phyloP scores from a whole-genome alignment of 2,329 filamentous ascomycete species.

The Venturia effusa region DNA sequence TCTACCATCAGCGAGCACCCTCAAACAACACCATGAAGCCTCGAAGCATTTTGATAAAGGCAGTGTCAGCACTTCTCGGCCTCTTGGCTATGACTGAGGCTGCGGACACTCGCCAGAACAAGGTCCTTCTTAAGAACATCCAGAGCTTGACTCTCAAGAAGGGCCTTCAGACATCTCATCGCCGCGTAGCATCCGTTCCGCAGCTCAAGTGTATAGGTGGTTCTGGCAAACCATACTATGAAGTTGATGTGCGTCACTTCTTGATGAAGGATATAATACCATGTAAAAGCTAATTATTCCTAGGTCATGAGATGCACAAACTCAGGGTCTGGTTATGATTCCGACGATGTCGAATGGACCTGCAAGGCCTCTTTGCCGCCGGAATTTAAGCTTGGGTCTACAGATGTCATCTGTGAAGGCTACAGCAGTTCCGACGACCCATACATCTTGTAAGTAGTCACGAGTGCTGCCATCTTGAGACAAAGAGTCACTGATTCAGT shows the following conservation, averaged over 20 bases:
- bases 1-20: neutral
- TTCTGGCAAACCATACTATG: conserved; percentile 50
- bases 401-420: conserved; percentile 88
- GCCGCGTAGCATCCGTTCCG: conserved; percentile 65
- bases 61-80: neutral
- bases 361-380: conserved; percentile 57
- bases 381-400: conserved; percentile 66
- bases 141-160: conserved; percentile 67
- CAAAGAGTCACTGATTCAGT: neutral
- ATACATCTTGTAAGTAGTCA: conserved; percentile 50
- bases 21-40: neutral
- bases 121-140: conserved; percentile 55
- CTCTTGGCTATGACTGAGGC: neutral
- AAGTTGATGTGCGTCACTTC: conserved; percentile 49
- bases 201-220: conserved; percentile 62
- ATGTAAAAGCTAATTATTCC: conserved; percentile 28
- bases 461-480: neutral
- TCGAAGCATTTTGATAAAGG: neutral
- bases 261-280: neutral
- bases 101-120: conserved; percentile 23
- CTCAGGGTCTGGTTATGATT: conserved; percentile 65
- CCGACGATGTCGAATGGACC: conserved; percentile 81
- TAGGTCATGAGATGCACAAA: conserved; percentile 87
- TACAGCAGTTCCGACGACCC: conserved; percentile 67
- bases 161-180: conserved; percentile 57